These are phyloP conservation scores for Stephania japonica DNA, from an alignment of 164 flowering plant genomes.

Conservation along the genomic window DNA sequence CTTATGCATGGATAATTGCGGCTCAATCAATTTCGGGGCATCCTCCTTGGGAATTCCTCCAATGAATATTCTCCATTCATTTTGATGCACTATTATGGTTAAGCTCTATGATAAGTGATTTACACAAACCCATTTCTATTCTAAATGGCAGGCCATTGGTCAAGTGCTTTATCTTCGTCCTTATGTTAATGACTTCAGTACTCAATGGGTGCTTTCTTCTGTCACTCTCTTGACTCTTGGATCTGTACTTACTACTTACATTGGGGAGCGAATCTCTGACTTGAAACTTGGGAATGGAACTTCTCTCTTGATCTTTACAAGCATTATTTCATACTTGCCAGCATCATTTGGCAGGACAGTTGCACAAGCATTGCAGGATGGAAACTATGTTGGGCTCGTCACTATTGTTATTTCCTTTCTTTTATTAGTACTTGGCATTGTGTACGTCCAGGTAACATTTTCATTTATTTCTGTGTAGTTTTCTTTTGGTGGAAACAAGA, in stretches of 20 bases:
- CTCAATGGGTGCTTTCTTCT: conserved; percentile 83
- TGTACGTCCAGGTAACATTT: conserved; percentile 86
- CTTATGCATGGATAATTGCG: too few species aligned
- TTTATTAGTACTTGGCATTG: conserved; percentile 84
- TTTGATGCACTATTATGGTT: background rate
- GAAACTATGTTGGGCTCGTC: conserved; percentile 78
- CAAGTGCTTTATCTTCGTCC: conserved; percentile 93
- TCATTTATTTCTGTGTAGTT: conserved; percentile 1
- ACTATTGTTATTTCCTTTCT: conserved; percentile 63
- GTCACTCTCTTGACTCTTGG: conserved; percentile 83
- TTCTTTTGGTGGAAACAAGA: conserved; percentile 11
- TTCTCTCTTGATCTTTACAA: conserved; percentile 92
- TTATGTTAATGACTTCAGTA: conserved; percentile 88
- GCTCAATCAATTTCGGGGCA: background rate
- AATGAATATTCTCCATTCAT: background rate
- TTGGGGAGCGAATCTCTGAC: conserved; percentile 90
- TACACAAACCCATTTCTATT: background rate
- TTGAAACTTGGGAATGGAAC: conserved; percentile 99
- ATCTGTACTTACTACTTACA: conserved; percentile 82
- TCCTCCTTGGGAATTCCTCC: background rate
- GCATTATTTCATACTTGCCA: conserved; percentile 93
- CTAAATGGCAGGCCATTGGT: conserved; percentile 75
- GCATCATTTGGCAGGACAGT: conserved; percentile 96
- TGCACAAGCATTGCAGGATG: conserved; percentile 81
- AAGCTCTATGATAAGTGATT: background rate